These are phyloP conservation scores for Protea cynaroides DNA, from an alignment of 164 flowering plant species.

Conservation along the genomic window DNA sequence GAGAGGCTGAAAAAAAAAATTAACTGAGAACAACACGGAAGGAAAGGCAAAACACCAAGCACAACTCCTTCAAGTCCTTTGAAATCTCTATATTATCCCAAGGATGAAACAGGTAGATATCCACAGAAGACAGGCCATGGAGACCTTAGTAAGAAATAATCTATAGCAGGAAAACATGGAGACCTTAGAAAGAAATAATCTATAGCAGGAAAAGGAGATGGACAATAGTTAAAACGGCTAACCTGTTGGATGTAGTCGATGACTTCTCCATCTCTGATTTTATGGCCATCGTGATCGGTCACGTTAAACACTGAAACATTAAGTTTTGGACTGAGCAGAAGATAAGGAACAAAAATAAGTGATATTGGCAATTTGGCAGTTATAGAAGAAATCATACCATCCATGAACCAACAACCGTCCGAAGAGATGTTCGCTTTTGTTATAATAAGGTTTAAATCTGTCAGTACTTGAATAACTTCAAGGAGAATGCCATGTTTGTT, in stretches of 20 bases:
- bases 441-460: conserved; percentile 69
- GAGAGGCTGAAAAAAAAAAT: too few species aligned
- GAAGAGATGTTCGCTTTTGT: conserved; percentile 82
- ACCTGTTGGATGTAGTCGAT: conserved; percentile 34
- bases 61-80: too few species aligned
- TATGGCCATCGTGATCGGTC: conserved; percentile 49
- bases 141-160: too few species aligned
- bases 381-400: conserved; percentile 43
- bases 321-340: background rate
- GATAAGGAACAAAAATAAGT: background rate
- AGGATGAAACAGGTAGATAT: too few species aligned
- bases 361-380: too few species aligned
- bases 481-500: conserved; percentile 79
- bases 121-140: too few species aligned
- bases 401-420: conserved; percentile 97
- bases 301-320: conserved; percentile 55
- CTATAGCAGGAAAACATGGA: too few species aligned
- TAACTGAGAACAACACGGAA: too few species aligned
- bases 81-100: too few species aligned
- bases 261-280: conserved; percentile 32
- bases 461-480: conserved; percentile 78
- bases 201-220: too few species aligned
- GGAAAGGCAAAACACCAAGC: too few species aligned
- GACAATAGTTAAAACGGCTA: background rate
- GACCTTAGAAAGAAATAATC: too few species aligned